Conservation (phyloP, 2,329 filamentous ascomycete genomes). For the Lomentospora prolificans region DNA sequence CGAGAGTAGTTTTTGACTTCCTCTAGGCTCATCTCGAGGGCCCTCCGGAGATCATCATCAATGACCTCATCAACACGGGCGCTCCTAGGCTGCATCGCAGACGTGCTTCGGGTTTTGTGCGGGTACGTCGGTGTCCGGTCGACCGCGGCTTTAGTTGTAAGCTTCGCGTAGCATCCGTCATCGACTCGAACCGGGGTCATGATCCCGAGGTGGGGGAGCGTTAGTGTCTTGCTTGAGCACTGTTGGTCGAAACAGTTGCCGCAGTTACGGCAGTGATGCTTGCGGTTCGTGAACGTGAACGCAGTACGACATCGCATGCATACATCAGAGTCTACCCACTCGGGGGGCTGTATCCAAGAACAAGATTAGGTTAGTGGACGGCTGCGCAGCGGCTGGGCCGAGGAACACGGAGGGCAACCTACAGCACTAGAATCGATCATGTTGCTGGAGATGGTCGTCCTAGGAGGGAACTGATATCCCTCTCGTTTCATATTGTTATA, state of each 20-base stretch:
- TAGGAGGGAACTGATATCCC: conserved; percentile 82
- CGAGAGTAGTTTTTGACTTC: conserved; percentile 70
- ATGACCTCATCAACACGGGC: conserved; percentile 84
- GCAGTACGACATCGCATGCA: conserved; percentile 95
- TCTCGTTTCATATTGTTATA: conserved; percentile 76
- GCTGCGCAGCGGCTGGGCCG: neutral
- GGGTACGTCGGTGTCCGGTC: conserved; percentile 40
- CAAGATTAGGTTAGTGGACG: neutral
- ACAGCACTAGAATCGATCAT: conserved; percentile 97
- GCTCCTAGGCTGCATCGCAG: conserved; percentile 77
- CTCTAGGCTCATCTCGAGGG: conserved; percentile 92
- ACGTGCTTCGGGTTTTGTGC: conserved; percentile 55
- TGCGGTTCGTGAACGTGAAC: conserved; percentile 96
- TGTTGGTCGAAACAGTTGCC: conserved; percentile 95
- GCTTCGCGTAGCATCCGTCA: conserved; percentile 85
- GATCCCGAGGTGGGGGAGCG: conserved; percentile 88
- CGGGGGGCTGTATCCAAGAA: conserved; percentile 57
- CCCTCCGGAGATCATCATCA: conserved; percentile 88
- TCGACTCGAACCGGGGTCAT: conserved; percentile 86
- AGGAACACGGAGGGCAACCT: conserved; percentile 27
- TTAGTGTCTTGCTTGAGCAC: conserved; percentile 81
- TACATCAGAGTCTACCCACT: conserved; percentile 96
- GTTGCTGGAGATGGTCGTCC: conserved; percentile 77
- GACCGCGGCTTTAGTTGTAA: conserved; percentile 54
- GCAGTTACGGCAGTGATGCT: conserved; percentile 96